phyloP scores from a whole-genome alignment of 768 basidiomycete genomes.

The Boletus tomentosulus region DNA sequence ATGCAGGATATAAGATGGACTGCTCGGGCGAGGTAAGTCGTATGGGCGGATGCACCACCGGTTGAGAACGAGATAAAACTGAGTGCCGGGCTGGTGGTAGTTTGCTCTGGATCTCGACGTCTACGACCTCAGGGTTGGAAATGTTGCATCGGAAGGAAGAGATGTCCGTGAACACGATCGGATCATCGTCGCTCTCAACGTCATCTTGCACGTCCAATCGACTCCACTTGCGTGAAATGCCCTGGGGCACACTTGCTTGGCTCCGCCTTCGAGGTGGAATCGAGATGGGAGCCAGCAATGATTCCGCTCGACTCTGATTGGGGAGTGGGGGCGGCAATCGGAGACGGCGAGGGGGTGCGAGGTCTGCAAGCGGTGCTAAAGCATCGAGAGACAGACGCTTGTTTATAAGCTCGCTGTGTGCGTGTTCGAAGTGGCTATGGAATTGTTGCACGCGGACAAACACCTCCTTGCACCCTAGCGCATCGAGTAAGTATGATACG shows the following conservation, averaged over 20 bases:
- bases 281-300: conserved; percentile 9
- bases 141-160: background rate
- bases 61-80: conserved; percentile 24
- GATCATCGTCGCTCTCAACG: conserved; percentile 10
- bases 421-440: conserved; percentile 20
- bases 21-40: conserved; percentile 10
- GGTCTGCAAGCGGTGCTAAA: conserved; percentile 19
- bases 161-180: conserved; percentile 25
- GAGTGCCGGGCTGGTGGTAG: background rate
- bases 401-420: conserved; percentile 19
- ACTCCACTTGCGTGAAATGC: conserved; percentile 31
- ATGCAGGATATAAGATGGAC: conserved; percentile 19
- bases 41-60: conserved; percentile 12
- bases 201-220: conserved; percentile 24
- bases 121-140: background rate
- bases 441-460: conserved; percentile 27
- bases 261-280: conserved; percentile 7
- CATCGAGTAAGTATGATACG: background rate
- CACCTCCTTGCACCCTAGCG: conserved; percentile 20
- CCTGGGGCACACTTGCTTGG: conserved; percentile 12
- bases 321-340: conserved; percentile 16
- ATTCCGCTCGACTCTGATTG: background rate
- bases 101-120: conserved; percentile 14
- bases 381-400: conserved; percentile 7
- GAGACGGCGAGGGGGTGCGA: conserved; percentile 16